Conservation (phyloP, 2,329 filamentous ascomycete genomes). For the Tolypocladium paradoxum region DNA sequence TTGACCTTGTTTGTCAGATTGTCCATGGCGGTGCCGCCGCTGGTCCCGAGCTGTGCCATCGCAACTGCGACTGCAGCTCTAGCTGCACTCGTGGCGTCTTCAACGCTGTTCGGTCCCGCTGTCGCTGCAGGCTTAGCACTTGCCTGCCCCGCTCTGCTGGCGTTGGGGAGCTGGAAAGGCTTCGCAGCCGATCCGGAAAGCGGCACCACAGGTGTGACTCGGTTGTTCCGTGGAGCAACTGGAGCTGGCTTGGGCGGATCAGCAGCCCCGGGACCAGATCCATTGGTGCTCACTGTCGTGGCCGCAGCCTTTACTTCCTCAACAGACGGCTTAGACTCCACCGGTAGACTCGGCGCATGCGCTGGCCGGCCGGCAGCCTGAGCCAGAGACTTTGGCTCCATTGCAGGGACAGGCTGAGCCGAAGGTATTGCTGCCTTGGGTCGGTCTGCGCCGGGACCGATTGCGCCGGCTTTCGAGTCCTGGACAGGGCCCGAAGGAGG, state of each 20-base stretch:
- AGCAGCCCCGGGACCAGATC: conserved; percentile 23
- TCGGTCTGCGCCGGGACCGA: conserved; percentile 37
- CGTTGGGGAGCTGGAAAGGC: conserved; percentile 23
- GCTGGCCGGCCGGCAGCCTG: conserved; percentile 35
- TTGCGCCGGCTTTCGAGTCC: conserved; percentile 30
- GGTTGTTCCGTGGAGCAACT: conserved; percentile 37
- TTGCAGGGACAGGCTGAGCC: conserved; percentile 32
- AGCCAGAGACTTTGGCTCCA: conserved; percentile 41
- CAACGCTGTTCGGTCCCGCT: conserved; percentile 30
- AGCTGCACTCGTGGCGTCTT: conserved; percentile 63
- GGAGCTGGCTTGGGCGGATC: conserved; percentile 28
- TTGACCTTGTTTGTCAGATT: conserved; percentile 66
- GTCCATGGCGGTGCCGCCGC: conserved; percentile 45
- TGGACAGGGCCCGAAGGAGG: conserved; percentile 31
- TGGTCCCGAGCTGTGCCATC: conserved; percentile 56
- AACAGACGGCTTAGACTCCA: conserved; percentile 56
- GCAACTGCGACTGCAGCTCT: conserved; percentile 70
- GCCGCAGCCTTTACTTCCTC: conserved; percentile 32
- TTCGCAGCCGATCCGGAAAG: conserved; percentile 37
- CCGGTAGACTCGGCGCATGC: conserved; percentile 50
- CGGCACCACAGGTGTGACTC: conserved; percentile 56
- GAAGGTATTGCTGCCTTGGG: conserved; percentile 35
- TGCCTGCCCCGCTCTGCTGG: conserved; percentile 15
- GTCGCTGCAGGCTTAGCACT: conserved; percentile 24
- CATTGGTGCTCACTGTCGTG: conserved; percentile 27